A percentile compares a stretch with the other conserved stretches of the same genome.
phyloP scores from a whole-genome alignment of 768 basidiomycete genomes.

The Lyophyllum shimeji region DNA sequence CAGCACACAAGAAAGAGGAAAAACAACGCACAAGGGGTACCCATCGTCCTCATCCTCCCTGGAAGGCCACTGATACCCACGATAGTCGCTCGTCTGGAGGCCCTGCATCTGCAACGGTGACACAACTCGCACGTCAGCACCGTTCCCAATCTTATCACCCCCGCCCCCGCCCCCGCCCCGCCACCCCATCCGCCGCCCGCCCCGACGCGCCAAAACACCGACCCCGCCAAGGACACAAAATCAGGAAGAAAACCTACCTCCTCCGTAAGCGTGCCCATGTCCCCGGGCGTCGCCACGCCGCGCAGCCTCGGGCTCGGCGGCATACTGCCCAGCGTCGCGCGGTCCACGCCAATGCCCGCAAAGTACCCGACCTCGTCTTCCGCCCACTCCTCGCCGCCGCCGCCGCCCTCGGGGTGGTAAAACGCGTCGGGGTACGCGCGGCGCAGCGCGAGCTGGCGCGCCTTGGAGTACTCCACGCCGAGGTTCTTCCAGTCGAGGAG shows the following conservation, averaged over 20 bases:
- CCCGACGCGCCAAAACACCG: not conserved
- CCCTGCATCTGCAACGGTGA: conserved; percentile 68
- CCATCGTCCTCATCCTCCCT: conserved; percentile 86
- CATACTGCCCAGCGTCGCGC: conserved; percentile 69
- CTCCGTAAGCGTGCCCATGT: conserved; percentile 87
- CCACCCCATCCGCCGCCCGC: not conserved
- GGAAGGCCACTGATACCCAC: conserved; percentile 62
- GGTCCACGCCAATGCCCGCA: conserved; percentile 61
- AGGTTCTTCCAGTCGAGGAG: conserved; percentile 98
- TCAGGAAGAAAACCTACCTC: conserved; percentile 49
- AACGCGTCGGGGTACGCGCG: conserved; percentile 96
- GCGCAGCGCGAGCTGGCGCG: conserved; percentile 85
- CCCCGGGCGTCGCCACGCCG: conserved; percentile 90
- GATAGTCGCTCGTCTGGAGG: conserved; percentile 84
- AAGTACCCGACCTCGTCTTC: conserved; percentile 26
- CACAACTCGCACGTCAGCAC: not conserved
- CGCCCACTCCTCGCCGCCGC: conserved; percentile 36
- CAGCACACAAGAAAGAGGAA: conserved; percentile 11
- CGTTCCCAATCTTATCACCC: not conserved
- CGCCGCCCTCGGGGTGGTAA: conserved; percentile 41
- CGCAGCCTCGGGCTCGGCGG: conserved; percentile 87
- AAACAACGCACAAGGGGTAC: conserved; percentile 75
- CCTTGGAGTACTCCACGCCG: conserved; percentile 96
- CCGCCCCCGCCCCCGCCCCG: not conserved
- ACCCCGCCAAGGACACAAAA: not conserved